These are phyloP conservation scores for Amphichorda felina DNA, from an alignment of 2,329 filamentous ascomycete species.

Conservation along the genomic window DNA sequence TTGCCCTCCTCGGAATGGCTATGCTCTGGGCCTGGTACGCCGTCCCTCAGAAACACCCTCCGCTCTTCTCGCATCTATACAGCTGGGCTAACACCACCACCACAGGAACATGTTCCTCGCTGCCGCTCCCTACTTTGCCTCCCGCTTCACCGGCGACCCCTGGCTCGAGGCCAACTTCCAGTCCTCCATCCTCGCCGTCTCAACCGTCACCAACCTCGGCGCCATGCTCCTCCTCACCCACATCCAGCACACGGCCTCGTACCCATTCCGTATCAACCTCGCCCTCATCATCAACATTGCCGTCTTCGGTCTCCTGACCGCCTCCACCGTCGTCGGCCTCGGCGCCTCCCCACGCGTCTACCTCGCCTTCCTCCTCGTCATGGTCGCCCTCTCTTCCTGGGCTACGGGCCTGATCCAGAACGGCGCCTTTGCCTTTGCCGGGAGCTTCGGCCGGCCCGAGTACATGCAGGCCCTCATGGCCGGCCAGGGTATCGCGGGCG, in stretches of 20 bases:
- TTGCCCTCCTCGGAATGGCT: slow-evolving; percentile 73
- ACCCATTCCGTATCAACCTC: slow-evolving; percentile 72
- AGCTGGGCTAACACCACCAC: slow-evolving; percentile 5
- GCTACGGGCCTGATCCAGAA: slow-evolving; percentile 86
- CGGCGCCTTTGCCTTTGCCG: slow-evolving; percentile 83
- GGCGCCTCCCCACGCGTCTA: slow-evolving; percentile 52
- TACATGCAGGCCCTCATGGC: slow-evolving; percentile 97
- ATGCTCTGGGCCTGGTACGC: slow-evolving; percentile 96
- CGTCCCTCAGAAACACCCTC: not conserved
- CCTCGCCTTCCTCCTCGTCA: slow-evolving; percentile 69
- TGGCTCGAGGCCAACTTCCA: slow-evolving; percentile 78
- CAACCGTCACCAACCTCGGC: slow-evolving; percentile 69
- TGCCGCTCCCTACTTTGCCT: slow-evolving; percentile 84
- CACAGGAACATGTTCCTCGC: slow-evolving; percentile 97
- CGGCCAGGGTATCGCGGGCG: slow-evolving; percentile 84
- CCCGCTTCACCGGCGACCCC: slow-evolving; percentile 64
- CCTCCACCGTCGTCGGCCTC: slow-evolving; percentile 63
- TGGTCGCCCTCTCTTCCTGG: slow-evolving; percentile 68
- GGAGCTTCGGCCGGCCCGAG: slow-evolving; percentile 71
- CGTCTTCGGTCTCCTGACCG: slow-evolving; percentile 65
- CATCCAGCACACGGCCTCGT: slow-evolving; percentile 72
- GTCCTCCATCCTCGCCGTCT: slow-evolving; percentile 76
- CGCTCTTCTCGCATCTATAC: slow-evolving; percentile 3
- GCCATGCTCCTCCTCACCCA: slow-evolving; percentile 68
- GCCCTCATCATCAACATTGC: slow-evolving; percentile 68